phyloP scores from a whole-genome alignment of 306 rosid genomes.

The Cucurbita maxima region DNA sequence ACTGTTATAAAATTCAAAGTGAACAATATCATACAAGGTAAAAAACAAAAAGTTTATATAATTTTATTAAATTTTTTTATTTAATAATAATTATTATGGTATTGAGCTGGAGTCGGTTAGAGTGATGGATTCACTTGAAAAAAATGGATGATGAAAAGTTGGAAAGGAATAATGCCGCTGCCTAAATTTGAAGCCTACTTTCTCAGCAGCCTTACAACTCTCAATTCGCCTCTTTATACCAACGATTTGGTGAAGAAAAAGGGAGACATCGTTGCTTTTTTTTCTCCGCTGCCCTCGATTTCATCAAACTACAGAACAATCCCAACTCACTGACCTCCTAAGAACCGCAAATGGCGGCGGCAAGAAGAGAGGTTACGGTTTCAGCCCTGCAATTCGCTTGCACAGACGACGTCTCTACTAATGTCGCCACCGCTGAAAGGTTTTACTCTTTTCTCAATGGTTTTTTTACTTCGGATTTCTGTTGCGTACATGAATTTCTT shows the following conservation, averaged over 20 bases:
- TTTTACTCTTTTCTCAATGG: not conserved
- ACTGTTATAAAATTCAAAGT: too few species aligned
- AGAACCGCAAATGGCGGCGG: constrained; percentile 26
- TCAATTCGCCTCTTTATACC: not conserved
- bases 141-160: not conserved
- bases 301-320: not conserved
- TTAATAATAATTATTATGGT: too few species aligned
- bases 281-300: not conserved
- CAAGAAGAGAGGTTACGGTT: constrained; percentile 36
- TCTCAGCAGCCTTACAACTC: not conserved
- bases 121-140: not conserved
- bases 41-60: too few species aligned
- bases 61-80: too few species aligned
- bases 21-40: too few species aligned
- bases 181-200: not conserved
- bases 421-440: constrained; percentile 77
- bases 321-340: not conserved
- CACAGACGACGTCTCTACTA: constrained; percentile 50
- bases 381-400: constrained; percentile 87
- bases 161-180: too few species aligned
- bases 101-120: not conserved
- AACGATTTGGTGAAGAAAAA: not conserved
- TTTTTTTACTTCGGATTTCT: not conserved
- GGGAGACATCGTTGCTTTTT: not conserved
- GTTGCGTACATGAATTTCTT: not conserved